Evolutionary conservation across 169 alveolate genomes (phyloP).

Genomic region (Cyclospora cayetanensis): DNA sequence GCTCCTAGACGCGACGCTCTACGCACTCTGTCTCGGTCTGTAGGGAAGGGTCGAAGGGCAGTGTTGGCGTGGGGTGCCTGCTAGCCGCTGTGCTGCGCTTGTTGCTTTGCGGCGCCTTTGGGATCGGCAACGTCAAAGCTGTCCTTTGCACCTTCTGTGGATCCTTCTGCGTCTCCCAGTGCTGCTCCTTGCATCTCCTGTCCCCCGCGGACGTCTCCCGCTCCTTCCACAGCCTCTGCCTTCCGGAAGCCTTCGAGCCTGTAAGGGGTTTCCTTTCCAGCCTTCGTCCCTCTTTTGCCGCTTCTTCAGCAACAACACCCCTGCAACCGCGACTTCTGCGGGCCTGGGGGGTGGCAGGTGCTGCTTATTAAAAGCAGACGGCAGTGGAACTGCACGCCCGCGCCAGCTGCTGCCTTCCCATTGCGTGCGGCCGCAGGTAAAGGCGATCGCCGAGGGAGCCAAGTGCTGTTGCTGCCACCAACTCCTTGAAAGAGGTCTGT

Average conservation of each 20-base stretch:
- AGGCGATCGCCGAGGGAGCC: background rate
- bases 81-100: background rate
- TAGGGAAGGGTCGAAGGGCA: too few relatives aligned
- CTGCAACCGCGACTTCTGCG: too few relatives aligned
- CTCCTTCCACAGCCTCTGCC: conserved; percentile 65
- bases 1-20: too few relatives aligned
- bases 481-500: conserved; percentile 16
- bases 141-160: background rate
- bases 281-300: background rate
- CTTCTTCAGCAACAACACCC: too few relatives aligned
- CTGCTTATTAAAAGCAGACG: background rate
- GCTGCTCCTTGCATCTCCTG: conserved; percentile 66
- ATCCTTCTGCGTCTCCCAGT: background rate
- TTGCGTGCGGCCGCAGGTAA: conserved; percentile 32
- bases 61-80: too few relatives aligned
- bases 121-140: background rate
- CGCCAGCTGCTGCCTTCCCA: background rate
- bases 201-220: conserved; percentile 71
- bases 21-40: too few relatives aligned
- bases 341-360: too few relatives aligned
- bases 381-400: background rate
- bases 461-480: conserved; percentile 52
- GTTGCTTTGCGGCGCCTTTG: background rate
- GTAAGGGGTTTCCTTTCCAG: conserved; percentile 2
- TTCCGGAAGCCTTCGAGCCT: conserved; percentile 57